phyloP scores from a whole-genome alignment of 352 stramenopile species.

The Pythium chondricola region DNA sequence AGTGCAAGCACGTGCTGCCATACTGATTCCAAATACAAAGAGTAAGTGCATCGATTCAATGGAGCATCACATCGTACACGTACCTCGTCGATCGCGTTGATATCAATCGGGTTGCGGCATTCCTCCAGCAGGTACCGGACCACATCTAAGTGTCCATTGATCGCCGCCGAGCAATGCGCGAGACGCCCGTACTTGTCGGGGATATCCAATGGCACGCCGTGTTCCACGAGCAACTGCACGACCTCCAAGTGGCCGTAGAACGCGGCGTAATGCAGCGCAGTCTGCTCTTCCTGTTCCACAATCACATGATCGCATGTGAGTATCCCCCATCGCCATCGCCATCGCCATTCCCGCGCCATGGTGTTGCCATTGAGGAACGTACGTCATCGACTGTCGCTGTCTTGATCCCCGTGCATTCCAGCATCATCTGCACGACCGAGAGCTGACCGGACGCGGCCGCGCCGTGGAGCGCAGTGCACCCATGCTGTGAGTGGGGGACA shows the following conservation, averaged over 20 bases:
- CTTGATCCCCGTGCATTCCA: constrained; percentile 49
- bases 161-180: constrained; percentile 74
- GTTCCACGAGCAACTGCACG: constrained; percentile 77
- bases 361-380: no score
- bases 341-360: no score
- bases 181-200: constrained; percentile 81
- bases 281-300: constrained; percentile 58
- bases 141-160: constrained; percentile 85
- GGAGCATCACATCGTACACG: not conserved
- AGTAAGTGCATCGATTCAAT: not conserved
- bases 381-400: constrained; percentile 62
- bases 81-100: constrained; percentile 85
- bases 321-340: no score
- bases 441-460: constrained; percentile 74
- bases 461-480: constrained; percentile 71
- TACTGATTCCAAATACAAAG: constrained; percentile 34
- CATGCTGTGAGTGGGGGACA: no score
- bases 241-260: constrained; percentile 86
- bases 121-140: constrained; percentile 80
- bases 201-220: constrained; percentile 71
- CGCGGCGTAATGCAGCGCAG: constrained; percentile 77
- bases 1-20: constrained; percentile 79
- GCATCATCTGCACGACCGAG: constrained; percentile 78
- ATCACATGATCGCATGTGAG: no score
- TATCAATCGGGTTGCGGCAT: constrained; percentile 72